These are phyloP conservation scores for Malassezia cuniculi DNA, from an alignment of 1,284 basidiomycete species.

Conservation along the genomic window DNA sequence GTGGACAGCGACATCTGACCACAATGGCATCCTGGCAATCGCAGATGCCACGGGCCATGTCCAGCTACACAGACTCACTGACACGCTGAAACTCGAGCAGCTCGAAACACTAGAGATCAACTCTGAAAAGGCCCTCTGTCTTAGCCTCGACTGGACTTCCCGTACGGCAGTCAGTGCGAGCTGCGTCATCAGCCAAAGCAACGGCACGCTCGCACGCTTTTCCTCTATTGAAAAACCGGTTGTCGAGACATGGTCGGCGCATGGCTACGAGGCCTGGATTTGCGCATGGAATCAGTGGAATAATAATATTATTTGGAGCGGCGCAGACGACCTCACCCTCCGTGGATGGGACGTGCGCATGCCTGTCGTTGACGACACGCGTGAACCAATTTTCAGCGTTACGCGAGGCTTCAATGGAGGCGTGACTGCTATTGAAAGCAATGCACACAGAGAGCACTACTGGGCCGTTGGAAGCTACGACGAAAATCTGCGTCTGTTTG, in stretches of 20 bases:
- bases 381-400: slow-evolving; percentile 52
- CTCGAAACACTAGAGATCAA: slow-evolving; percentile 24
- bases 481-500: slow-evolving; percentile 66
- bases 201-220: slow-evolving; percentile 25
- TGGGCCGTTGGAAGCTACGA: slow-evolving; percentile 93
- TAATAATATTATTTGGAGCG: slow-evolving; percentile 60
- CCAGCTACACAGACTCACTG: slow-evolving; percentile 7
- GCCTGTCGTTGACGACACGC: slow-evolving; percentile 6
- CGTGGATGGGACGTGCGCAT: slow-evolving; percentile 70
- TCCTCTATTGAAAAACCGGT: slow-evolving; percentile 5
- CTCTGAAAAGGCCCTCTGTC: slow-evolving; percentile 23
- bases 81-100: slow-evolving; percentile 4
- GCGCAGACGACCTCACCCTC: slow-evolving; percentile 72
- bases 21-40: slow-evolving; percentile 18
- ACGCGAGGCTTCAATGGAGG: slow-evolving; percentile 64
- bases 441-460: slow-evolving; percentile 65
- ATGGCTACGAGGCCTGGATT: slow-evolving; percentile 90
- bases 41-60: slow-evolving; percentile 28
- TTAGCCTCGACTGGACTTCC: slow-evolving; percentile 42
- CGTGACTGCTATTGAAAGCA: slow-evolving; percentile 75
- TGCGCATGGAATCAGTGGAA: slow-evolving; percentile 74
- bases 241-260: slow-evolving; percentile 60
- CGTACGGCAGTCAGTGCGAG: slow-evolving; percentile 13
- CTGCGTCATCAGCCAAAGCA: slow-evolving; percentile 38
- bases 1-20: slow-evolving; percentile 10